Conservation (phyloP, 345 rosid genomes). For the Brassica nigra region DNA sequence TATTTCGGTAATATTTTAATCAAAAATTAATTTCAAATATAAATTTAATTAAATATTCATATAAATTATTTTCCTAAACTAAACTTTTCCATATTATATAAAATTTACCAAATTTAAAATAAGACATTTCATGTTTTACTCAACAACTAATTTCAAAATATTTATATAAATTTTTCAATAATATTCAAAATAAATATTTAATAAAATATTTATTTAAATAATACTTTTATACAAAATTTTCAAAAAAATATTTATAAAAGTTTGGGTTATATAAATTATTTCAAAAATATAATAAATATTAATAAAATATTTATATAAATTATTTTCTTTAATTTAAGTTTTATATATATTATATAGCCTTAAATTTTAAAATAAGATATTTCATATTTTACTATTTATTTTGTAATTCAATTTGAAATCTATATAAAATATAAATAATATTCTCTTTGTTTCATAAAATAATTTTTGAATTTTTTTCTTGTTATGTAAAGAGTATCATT, state of each 20-base stretch:
- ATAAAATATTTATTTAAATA: neutral
- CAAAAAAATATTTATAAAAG: no score
- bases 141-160: neutral
- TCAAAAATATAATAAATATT: no score
- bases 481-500: neutral
- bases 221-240: no score
- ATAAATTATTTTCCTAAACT: neutral
- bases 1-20: neutral
- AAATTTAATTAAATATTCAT: neutral
- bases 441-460: no score
- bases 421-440: no score
- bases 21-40: neutral
- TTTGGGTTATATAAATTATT: neutral
- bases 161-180: neutral
- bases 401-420: no score
- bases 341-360: neutral
- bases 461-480: no score
- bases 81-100: neutral
- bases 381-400: no score
- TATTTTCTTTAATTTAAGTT: neutral
- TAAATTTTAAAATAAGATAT: no score
- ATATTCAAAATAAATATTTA: neutral
- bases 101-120: neutral
- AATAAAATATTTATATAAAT: neutral
- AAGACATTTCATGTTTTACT: neutral